These are phyloP conservation scores for Juncus inflexus DNA, from an alignment of 176 grass and related monocot genomes.

Conservation along the genomic window DNA sequence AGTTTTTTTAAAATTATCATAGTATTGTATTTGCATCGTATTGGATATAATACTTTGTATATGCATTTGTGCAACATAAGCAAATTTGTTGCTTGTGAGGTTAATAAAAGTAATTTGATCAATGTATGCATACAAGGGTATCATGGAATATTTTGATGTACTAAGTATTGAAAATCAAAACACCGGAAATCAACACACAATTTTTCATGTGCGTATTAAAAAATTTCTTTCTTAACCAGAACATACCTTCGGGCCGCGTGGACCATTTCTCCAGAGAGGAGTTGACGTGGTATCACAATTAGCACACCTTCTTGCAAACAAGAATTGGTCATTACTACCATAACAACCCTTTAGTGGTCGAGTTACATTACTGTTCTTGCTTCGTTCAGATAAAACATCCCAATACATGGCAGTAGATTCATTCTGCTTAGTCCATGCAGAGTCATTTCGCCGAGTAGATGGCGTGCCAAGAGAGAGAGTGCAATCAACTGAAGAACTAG, in stretches of 20 bases:
- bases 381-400: conserved; percentile 28
- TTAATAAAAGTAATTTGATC: too few species aligned
- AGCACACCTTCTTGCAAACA: conserved; percentile 63
- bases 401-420: conserved; percentile 23
- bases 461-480: conserved; percentile 85
- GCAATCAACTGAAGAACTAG: conserved; percentile 57
- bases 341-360: background rate
- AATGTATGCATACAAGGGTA: too few species aligned
- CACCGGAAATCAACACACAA: too few species aligned
- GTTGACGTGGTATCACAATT: conserved; percentile 95
- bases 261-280: conserved; percentile 91
- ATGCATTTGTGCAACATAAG: too few species aligned
- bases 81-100: too few species aligned
- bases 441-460: conserved; percentile 39
- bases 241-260: conserved; percentile 75
- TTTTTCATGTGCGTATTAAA: too few species aligned
- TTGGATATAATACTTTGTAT: too few species aligned
- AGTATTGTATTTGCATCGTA: too few species aligned
- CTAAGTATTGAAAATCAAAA: too few species aligned
- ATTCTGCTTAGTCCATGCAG: conserved; percentile 6
- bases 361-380: background rate
- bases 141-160: too few species aligned
- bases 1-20: too few species aligned
- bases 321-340: conserved; percentile 19
- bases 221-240: too few species aligned